Evolutionary conservation across 805 yeast species (phyloP).

Genomic region (Suhomyces xylopsoci): DNA sequence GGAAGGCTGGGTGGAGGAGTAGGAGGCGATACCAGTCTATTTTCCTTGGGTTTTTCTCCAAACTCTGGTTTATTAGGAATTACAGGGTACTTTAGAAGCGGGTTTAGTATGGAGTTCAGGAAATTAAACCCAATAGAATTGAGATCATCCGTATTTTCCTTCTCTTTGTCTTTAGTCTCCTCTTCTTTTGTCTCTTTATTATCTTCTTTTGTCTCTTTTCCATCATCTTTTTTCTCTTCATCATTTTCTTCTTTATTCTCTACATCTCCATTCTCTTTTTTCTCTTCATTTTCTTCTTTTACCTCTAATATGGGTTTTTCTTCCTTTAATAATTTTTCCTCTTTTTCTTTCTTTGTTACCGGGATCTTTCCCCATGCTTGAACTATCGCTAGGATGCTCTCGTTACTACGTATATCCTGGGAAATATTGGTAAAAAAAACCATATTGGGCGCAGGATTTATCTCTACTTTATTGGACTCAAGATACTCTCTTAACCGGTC

Average conservation of each 20-base stretch:
- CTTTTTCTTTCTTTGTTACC: no score
- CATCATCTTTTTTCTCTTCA: background rate
- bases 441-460: conserved; percentile 13
- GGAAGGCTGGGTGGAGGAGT: background rate
- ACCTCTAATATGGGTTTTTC: no score
- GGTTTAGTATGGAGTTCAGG: conserved; percentile 1
- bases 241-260: background rate
- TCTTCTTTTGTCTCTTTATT: background rate
- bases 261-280: background rate
- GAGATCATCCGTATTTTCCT: conserved; percentile 8
- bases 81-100: background rate
- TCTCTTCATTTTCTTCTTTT: background rate
- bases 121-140: conserved; percentile 9
- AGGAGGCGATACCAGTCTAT: background rate
- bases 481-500: conserved; percentile 3
- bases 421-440: conserved; percentile 14
- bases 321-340: background rate
- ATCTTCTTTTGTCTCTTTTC: no score
- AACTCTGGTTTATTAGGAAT: background rate
- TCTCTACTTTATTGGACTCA: conserved; percentile 8
- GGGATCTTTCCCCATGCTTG: conserved; percentile 21
- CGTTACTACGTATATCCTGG: conserved; percentile 10
- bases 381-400: conserved; percentile 9
- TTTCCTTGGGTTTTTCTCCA: background rate
- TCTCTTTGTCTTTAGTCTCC: background rate